Conservation (phyloP, 2,329 filamentous ascomycete species). For the Ophiostoma novo-ulmi region DNA sequence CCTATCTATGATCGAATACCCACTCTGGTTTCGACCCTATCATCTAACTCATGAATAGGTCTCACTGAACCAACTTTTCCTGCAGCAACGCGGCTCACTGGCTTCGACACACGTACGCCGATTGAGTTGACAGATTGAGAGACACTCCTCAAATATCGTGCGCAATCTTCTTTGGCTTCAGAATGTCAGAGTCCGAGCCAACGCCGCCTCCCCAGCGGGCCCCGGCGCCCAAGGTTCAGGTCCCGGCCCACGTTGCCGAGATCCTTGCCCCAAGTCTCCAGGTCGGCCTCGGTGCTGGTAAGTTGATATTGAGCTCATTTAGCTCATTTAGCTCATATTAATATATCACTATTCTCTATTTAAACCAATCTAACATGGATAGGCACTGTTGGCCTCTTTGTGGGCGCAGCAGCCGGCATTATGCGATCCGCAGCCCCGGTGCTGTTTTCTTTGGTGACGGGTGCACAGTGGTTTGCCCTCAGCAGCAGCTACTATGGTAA, state of each 20-base stretch:
- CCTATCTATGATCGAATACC: neutral
- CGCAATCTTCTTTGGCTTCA: neutral
- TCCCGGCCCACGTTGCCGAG: conserved; percentile 43
- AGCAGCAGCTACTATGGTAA: conserved; percentile 72
- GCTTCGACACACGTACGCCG: neutral
- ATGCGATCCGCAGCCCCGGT: conserved; percentile 61
- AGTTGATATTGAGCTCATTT: neutral
- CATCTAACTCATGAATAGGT: conserved; percentile 4
- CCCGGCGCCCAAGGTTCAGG: conserved; percentile 28
- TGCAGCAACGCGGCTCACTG: neutral
- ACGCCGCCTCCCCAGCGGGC: conserved; percentile 15
- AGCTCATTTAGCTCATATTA: no score
- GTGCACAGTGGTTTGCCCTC: conserved; percentile 75
- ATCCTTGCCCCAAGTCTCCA: conserved; percentile 51
- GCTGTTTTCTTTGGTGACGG: conserved; percentile 66
- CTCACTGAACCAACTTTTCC: neutral
- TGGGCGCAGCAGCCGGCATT: conserved; percentile 67
- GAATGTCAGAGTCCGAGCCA: conserved; percentile 21
- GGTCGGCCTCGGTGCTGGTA: conserved; percentile 57
- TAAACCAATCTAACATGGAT: neutral
- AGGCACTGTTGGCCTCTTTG: conserved; percentile 58
- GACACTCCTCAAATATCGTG: neutral
- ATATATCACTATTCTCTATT: no score
- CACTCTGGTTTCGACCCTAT: neutral
- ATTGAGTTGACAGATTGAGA: neutral